A percentile compares a stretch with the other conserved stretches of the same genome.
Evolutionary conservation across 768 basidiomycete species (phyloP).

Genomic region (Phlebiopsis gigantea): DNA sequence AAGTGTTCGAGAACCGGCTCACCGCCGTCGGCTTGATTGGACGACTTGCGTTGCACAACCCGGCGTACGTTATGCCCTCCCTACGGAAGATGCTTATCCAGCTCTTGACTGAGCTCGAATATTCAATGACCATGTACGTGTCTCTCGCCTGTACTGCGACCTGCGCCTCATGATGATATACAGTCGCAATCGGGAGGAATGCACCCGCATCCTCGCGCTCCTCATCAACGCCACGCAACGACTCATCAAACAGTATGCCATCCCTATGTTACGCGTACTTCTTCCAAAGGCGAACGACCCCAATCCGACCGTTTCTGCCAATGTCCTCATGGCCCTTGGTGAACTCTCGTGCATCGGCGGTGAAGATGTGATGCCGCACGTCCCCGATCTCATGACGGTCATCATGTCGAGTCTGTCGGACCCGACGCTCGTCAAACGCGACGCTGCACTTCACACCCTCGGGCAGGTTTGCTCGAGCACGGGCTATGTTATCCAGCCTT

Average conservation of each 20-base stretch:
- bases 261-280: slow-evolving; percentile 91
- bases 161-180: slow-evolving; percentile 3
- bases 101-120: slow-evolving; percentile 93
- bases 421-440: slow-evolving; percentile 81
- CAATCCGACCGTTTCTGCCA: slow-evolving; percentile 85
- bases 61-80: slow-evolving; percentile 98
- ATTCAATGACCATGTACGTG: slow-evolving; percentile 81
- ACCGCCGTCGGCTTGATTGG: slow-evolving; percentile 91
- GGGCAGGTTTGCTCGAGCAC: slow-evolving; percentile 96
- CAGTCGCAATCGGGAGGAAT: slow-evolving; percentile 87
- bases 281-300: slow-evolving; percentile 83
- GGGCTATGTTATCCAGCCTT: slow-evolving; percentile 87
- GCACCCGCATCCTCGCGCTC: slow-evolving; percentile 82
- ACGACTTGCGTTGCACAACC: slow-evolving; percentile 90
- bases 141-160: not conserved
- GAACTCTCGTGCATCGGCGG: slow-evolving; percentile 92
- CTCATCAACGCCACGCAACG: slow-evolving; percentile 90
- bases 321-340: slow-evolving; percentile 91
- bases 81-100: slow-evolving; percentile 94
- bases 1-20: slow-evolving; percentile 89
- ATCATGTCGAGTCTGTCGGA: slow-evolving; percentile 89
- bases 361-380: slow-evolving; percentile 80
- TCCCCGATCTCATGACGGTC: slow-evolving; percentile 84
- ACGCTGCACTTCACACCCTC: slow-evolving; percentile 89
- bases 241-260: slow-evolving; percentile 91